A percentile compares a stretch with the other conserved stretches of the same genome.
These are phyloP conservation scores for Candida berthetii DNA, from an alignment of 805 yeast species.

Conservation along the genomic window DNA sequence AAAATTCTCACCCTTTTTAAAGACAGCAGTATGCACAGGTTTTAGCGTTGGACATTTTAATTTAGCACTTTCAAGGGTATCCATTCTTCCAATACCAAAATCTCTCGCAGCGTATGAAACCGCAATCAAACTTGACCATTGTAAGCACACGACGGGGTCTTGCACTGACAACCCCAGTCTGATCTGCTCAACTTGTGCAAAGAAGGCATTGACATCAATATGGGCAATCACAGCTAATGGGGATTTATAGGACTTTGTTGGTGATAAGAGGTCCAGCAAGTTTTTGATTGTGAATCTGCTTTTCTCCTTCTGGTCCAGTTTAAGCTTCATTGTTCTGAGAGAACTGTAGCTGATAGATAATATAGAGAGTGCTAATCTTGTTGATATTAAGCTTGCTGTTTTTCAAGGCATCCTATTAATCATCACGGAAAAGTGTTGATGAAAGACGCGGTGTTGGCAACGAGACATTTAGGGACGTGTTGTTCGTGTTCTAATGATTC, in stretches of 20 bases:
- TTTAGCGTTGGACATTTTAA: constrained; percentile 71
- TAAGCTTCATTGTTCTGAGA: neutral
- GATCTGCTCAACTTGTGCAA: constrained; percentile 88
- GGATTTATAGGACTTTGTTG: constrained; percentile 44
- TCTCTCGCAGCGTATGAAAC: constrained; percentile 86
- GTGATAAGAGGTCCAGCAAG: constrained; percentile 40
- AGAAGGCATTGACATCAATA: constrained; percentile 91
- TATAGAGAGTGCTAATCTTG: too few relatives aligned
- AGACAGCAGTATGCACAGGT: constrained; percentile 91
- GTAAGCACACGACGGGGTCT: constrained; percentile 91
- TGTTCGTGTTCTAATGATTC: neutral
- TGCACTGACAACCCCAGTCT: constrained; percentile 56
- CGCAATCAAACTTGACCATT: constrained; percentile 88
- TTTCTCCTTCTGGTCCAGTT: neutral
- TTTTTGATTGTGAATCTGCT: constrained; percentile 38
- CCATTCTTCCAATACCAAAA: constrained; percentile 78
- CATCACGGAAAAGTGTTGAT: neutral
- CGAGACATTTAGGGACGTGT: neutral
- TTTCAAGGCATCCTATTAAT: neutral
- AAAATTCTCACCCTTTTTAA: constrained; percentile 73
- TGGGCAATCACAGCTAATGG: constrained; percentile 79
- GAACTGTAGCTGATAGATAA: too few relatives aligned
- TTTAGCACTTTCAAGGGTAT: constrained; percentile 58
- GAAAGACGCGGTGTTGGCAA: neutral
- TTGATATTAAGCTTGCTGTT: too few relatives aligned